Evolutionary conservation across 129 eudicot species (phyloP).

Genomic region (Escallonia herrerae): DNA sequence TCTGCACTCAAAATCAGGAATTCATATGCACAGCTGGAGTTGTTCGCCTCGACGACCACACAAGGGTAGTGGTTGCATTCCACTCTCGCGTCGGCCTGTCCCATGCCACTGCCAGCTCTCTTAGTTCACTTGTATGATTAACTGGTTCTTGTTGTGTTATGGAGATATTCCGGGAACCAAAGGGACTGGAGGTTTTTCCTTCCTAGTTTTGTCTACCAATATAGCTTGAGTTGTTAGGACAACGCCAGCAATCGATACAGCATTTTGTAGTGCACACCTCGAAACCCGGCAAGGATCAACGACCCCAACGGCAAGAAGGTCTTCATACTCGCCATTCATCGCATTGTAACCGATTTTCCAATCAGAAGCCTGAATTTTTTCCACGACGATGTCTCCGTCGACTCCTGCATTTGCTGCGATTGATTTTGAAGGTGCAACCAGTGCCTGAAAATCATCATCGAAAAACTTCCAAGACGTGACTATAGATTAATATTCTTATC

Average conservation of each 20-base stretch:
- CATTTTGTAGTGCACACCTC: conserved; percentile 78
- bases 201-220: conserved; percentile 55
- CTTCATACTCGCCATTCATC: conserved; percentile 60
- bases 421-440: conserved; percentile 73
- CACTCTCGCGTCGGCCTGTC: too few relatives aligned
- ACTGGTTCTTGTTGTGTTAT: conserved; percentile 8
- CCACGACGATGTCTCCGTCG: conserved; percentile 72
- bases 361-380: conserved; percentile 41
- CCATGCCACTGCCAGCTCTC: too few relatives aligned
- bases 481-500: neutral
- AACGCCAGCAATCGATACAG: conserved; percentile 73
- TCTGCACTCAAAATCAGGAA: too few relatives aligned
- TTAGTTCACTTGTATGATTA: neutral
- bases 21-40: too few relatives aligned
- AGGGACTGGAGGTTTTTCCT: conserved; percentile 55
- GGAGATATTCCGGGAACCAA: conserved; percentile 71
- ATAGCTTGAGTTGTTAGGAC: conserved; percentile 83
- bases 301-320: conserved; percentile 66
- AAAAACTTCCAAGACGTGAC: neutral
- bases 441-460: conserved; percentile 52
- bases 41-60: too few relatives aligned
- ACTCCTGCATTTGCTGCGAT: conserved; percentile 89
- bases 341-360: conserved; percentile 84
- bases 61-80: too few relatives aligned
- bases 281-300: conserved; percentile 81